These are phyloP conservation scores for Alternaria atra DNA, from an alignment of 2,329 filamentous ascomycete species.

Conservation along the genomic window DNA sequence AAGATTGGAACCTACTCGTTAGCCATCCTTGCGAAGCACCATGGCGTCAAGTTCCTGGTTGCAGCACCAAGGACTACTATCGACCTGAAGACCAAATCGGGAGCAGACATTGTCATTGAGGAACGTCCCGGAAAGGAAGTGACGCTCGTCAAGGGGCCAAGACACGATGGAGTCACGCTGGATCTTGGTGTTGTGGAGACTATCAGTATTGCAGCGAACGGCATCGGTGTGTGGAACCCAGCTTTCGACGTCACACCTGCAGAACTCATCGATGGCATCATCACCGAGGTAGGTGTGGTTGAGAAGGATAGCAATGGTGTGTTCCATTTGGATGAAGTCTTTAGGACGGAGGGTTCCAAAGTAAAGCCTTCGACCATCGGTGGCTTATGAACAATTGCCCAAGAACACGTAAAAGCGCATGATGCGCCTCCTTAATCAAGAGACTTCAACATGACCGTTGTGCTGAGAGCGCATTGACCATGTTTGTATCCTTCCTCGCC, in stretches of 20 bases:
- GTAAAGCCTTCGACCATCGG: slow-evolving; percentile 46
- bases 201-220: slow-evolving; percentile 79
- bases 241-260: slow-evolving; percentile 95
- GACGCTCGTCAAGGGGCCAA: slow-evolving; percentile 81
- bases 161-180: slow-evolving; percentile 69
- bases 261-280: slow-evolving; percentile 87
- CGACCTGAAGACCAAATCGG: slow-evolving; percentile 80
- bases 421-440: not conserved
- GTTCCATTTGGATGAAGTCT: slow-evolving; percentile 67
- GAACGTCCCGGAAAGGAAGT: slow-evolving; percentile 84
- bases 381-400: slow-evolving; percentile 32
- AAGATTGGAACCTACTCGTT: slow-evolving; percentile 97
- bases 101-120: slow-evolving; percentile 87
- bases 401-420: not conserved
- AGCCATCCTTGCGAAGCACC: slow-evolving; percentile 86
- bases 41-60: slow-evolving; percentile 93
- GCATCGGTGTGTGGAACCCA: slow-evolving; percentile 93
- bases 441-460: not conserved
- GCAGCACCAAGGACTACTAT: slow-evolving; percentile 95
- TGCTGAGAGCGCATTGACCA: not conserved
- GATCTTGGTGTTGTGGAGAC: slow-evolving; percentile 71
- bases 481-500: not conserved
- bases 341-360: slow-evolving; percentile 39
- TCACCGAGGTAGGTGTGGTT: slow-evolving; percentile 89
- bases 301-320: slow-evolving; percentile 75